Conservation (phyloP, 2,329 filamentous ascomycete genomes). For the Talaromyces sp. region DNA sequence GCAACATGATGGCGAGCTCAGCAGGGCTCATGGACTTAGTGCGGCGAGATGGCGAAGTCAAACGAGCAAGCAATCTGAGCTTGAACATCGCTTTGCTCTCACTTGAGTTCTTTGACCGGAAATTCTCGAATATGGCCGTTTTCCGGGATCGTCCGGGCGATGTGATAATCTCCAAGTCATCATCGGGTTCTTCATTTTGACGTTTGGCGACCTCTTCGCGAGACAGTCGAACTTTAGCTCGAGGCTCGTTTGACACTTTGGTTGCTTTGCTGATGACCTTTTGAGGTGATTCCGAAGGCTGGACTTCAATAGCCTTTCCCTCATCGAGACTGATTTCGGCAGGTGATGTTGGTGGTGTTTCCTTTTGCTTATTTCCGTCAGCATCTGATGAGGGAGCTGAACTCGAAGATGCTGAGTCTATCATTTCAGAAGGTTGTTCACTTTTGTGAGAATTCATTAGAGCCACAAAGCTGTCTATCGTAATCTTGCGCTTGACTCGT, state of each 20-base stretch:
- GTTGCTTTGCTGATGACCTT: slow-evolving; percentile 8
- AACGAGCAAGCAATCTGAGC: slow-evolving; percentile 68
- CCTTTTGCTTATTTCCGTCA: slow-evolving; percentile 42
- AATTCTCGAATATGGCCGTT: slow-evolving; percentile 63
- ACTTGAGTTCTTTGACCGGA: slow-evolving; percentile 58
- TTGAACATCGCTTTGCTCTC: slow-evolving; percentile 58
- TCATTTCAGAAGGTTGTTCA: slow-evolving; percentile 21
- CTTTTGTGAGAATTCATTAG: slow-evolving; percentile 63
- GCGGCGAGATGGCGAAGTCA: slow-evolving; percentile 54
- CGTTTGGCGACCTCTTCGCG: slow-evolving; percentile 32
- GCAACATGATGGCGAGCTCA: slow-evolving; percentile 64
- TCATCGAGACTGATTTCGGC: slow-evolving; percentile 24
- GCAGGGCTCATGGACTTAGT: slow-evolving; percentile 59
- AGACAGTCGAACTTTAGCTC: slow-evolving; percentile 38
- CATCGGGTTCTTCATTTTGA: slow-evolving; percentile 43
- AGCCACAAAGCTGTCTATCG: slow-evolving; percentile 74
- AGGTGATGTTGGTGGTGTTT: slow-evolving; percentile 69
- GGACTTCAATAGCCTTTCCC: not conserved
- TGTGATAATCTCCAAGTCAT: slow-evolving; percentile 59
- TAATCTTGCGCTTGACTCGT: slow-evolving; percentile 85
- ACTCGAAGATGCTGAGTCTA: slow-evolving; percentile 42
- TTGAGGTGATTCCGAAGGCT: not conserved
- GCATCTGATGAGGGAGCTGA: slow-evolving; percentile 46
- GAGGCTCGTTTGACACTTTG: slow-evolving; percentile 25
- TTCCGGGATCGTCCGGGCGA: slow-evolving; percentile 38